A percentile compares a stretch with the other conserved stretches of the same genome.
Conservation (phyloP, 2,329 filamentous ascomycete species). For the Ascochyta rabiei region DNA sequence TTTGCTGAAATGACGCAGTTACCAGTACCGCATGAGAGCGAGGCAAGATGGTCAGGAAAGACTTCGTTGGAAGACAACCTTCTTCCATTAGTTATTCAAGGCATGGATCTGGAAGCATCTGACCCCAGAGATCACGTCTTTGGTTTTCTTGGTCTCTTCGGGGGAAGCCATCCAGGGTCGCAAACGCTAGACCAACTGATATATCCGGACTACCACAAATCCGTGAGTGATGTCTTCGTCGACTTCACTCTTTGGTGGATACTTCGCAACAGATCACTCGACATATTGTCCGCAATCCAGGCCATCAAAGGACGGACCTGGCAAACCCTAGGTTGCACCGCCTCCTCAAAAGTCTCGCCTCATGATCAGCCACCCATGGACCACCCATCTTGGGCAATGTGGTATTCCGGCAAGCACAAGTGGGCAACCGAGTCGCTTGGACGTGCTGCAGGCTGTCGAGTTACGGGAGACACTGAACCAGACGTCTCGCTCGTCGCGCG, state of each 20-base stretch:
- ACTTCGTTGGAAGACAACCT: no score
- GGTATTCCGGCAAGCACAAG: not conserved
- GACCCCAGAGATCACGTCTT: not conserved
- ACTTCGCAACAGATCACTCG: not conserved
- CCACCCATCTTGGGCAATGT: not conserved
- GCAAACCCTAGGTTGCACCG: not conserved
- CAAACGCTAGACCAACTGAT: not conserved
- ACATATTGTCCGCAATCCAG: not conserved
- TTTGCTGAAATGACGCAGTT: not conserved
- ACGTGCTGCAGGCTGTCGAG: not conserved
- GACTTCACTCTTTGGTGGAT: not conserved
- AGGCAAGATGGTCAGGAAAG: no score
- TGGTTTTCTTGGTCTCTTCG: not conserved
- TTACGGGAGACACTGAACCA: not conserved
- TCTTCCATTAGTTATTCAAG: not conserved
- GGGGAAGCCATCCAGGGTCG: not conserved
- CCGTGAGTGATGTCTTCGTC: not conserved
- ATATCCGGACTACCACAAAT: not conserved
- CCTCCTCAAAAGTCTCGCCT: not conserved
- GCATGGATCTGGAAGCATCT: not conserved
- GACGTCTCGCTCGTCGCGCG: not conserved
- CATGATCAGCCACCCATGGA: not conserved
- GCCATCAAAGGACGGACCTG: not conserved
- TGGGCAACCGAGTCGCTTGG: not conserved
- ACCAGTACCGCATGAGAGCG: no score